Evolutionary conservation across 140 eudicot species (phyloP), one percentile per base, ranked within the genome.

Genomic region (Stevia rebaudiana): DNA sequence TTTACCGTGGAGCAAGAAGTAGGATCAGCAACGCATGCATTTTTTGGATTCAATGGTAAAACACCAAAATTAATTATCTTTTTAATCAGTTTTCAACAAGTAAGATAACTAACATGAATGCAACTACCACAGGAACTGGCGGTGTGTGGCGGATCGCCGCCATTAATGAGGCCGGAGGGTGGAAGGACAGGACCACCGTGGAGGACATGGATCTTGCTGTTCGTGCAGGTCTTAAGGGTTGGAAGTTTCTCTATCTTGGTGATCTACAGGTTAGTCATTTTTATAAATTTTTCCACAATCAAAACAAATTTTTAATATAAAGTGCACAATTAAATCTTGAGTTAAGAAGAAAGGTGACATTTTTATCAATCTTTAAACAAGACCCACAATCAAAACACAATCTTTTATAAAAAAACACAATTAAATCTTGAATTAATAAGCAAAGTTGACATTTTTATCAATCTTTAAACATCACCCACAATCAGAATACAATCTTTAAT

Each of bases 191-290:
- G 61, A 92, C 98, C 15, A 92, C 98, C 3, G 98, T 92, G 0
- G 98, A 92, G 75, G 96, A 91, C 74, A 91, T 91, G 98, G 96
- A 91, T 76, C 98, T 91, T 73, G 98, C 96, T 41, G 98, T 87
- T 31, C 78, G 98, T 15, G 98, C 98, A 43, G 84, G 98, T 65
- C 96, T 91, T 31, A 83, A 79, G 41, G 98, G 98, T 63, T 92
- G 98, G 98, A 88, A 92, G 55, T 92, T 92, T 60, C 69, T 92
- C 1, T 92, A 92, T 79, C 87, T 92, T 15, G 98, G 98, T 25
- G 98, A 92, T 41, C 95, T 92, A 30, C 98, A 88, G 84, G 98
- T 88, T 67, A 11, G 28, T 74, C 41, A 23, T 19, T 43, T 31
- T 61, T 67, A 8, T 1, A 13, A 10, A 35, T 44, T 37, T 54